These are phyloP conservation scores for Globisporangium orthogonon DNA, from an alignment of 352 stramenopile genomes.

Conservation along the genomic window DNA sequence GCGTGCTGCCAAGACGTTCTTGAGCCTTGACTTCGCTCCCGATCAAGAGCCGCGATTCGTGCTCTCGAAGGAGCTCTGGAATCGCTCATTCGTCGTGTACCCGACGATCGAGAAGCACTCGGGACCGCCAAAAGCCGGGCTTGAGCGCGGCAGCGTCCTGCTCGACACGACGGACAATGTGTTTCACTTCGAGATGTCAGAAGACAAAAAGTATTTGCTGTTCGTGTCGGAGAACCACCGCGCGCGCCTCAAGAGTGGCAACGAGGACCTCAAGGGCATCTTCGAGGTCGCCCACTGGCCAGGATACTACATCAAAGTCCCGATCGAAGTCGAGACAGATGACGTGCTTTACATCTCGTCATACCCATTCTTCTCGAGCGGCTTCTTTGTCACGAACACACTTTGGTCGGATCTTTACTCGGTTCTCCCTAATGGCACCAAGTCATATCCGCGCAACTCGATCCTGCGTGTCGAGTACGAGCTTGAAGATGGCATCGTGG, in stretches of 20 bases:
- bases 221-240: conserved; percentile 60
- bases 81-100: conserved; percentile 65
- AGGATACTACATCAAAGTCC: conserved; percentile 40
- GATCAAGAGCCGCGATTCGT: conserved; percentile 34
- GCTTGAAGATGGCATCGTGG: conserved; percentile 36
- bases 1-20: conserved; percentile 17
- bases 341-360: conserved; percentile 40
- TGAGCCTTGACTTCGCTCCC: conserved; percentile 29
- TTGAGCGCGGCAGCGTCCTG: conserved; percentile 48
- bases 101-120: conserved; percentile 56
- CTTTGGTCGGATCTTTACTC: conserved; percentile 37
- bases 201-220: conserved; percentile 27
- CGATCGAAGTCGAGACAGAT: conserved; percentile 60
- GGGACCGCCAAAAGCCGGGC: conserved; percentile 25
- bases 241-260: conserved; percentile 22
- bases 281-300: conserved; percentile 67
- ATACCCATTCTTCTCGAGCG: conserved; percentile 50
- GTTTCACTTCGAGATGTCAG: conserved; percentile 60
- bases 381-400: conserved; percentile 65
- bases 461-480: conserved; percentile 77
- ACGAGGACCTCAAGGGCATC: conserved; percentile 40
- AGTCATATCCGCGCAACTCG: conserved; percentile 58
- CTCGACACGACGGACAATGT: conserved; percentile 53
- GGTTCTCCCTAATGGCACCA: conserved; percentile 14
- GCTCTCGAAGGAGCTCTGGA: conserved; percentile 50